Evolutionary conservation across 108 stramenopile genomes (phyloP).

Genomic region (Stephanodiscus triporus): DNA sequence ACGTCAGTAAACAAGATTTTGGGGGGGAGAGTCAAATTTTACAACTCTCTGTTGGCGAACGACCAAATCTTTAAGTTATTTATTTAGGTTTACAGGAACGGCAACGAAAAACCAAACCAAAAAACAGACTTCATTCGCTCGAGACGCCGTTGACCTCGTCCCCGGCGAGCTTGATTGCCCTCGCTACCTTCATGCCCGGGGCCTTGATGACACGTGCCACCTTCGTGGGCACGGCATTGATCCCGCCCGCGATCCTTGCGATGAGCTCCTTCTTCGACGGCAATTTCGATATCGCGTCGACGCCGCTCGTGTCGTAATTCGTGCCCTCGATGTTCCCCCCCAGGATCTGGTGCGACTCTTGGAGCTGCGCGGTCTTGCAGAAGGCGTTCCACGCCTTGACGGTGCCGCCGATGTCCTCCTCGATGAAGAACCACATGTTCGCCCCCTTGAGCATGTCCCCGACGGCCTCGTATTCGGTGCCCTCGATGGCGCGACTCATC

Average conservation of each 20-base stretch:
- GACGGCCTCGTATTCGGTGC: constrained; percentile 71
- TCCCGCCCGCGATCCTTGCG: constrained; percentile 84
- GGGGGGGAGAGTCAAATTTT: background rate
- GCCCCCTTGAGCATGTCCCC: constrained; percentile 68
- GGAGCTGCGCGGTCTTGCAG: constrained; percentile 69
- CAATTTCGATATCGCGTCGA: constrained; percentile 83
- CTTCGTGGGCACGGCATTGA: constrained; percentile 96
- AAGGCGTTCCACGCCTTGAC: constrained; percentile 85
- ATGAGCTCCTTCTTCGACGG: constrained; percentile 92
- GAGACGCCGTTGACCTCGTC: constrained; percentile 39
- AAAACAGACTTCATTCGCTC: background rate
- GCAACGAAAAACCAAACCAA: background rate
- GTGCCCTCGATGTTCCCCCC: constrained; percentile 88
- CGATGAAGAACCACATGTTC: constrained; percentile 96
- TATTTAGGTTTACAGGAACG: background rate
- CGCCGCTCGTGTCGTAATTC: constrained; percentile 74
- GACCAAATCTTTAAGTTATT: background rate
- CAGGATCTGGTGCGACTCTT: constrained; percentile 68
- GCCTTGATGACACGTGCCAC: constrained; percentile 90
- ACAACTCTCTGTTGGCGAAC: background rate
- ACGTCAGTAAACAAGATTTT: background rate
- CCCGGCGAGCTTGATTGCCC: constrained; percentile 90
- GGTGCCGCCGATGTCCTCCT: constrained; percentile 86
- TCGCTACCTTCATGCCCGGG: constrained; percentile 80
- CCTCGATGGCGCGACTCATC: constrained; percentile 86